Conservation (phyloP, 2,329 filamentous ascomycete genomes). For the Gremmenia infestans region DNA sequence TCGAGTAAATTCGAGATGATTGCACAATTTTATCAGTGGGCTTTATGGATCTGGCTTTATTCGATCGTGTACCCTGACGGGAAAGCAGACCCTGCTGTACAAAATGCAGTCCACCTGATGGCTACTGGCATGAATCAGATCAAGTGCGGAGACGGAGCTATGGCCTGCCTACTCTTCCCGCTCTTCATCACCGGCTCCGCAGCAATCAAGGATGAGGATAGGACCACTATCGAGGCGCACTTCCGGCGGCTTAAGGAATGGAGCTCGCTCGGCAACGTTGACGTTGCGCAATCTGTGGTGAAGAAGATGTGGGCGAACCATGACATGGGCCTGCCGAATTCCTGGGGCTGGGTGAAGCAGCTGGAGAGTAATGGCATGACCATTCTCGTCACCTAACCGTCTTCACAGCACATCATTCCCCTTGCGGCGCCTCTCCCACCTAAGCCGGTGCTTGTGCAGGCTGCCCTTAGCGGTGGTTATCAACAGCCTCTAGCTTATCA, state of each 20-base stretch:
- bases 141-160: conserved; percentile 11
- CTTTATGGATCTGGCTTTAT: conserved; percentile 21
- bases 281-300: conserved; percentile 11
- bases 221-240: conserved; percentile 2
- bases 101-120: conserved; percentile 7
- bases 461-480: background rate
- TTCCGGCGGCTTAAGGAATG: conserved; percentile 16
- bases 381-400: conserved; percentile 16
- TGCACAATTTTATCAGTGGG: conserved; percentile 13
- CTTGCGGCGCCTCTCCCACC: background rate
- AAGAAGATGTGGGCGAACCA: conserved; percentile 17
- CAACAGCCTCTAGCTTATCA: background rate
- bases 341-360: conserved; percentile 22
- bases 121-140: conserved; percentile 13
- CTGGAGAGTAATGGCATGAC: conserved; percentile 11
- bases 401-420: background rate
- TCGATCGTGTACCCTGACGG: conserved; percentile 15
- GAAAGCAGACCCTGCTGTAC: conserved; percentile 7
- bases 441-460: background rate
- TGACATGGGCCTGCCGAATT: conserved; percentile 7
- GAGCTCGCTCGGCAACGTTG: conserved; percentile 22
- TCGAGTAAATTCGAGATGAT: conserved; percentile 7
- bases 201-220: conserved; percentile 10
- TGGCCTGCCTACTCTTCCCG: conserved; percentile 22
- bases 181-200: conserved; percentile 20